Percentiles rank a stretch among this genome's conserved stretches.
Conservation (phyloP, 2,329 filamentous ascomycete genomes). For the Fusarium bulbicola region DNA sequence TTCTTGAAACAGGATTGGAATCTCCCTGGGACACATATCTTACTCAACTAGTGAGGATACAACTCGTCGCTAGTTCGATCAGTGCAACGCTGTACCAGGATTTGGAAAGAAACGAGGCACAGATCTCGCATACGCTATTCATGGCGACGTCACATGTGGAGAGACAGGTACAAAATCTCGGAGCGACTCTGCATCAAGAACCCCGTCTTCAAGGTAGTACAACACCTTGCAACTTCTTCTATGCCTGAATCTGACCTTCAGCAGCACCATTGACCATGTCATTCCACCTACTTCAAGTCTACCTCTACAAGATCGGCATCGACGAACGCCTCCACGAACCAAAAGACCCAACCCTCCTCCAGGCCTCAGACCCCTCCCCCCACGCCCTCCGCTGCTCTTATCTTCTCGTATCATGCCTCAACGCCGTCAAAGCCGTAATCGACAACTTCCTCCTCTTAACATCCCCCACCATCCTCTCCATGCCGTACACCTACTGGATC, state of each 20-base stretch:
- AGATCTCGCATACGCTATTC: neutral
- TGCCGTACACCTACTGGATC: conserved; percentile 14
- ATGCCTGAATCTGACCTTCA: neutral
- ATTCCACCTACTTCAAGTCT: conserved; percentile 1
- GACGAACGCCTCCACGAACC: neutral
- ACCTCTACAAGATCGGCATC: conserved; percentile 11
- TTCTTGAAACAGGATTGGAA: neutral
- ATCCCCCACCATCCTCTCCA: neutral
- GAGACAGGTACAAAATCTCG: conserved; percentile 3
- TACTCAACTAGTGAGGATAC: neutral
- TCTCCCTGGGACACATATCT: conserved; percentile 1
- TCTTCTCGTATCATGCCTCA: conserved; percentile 11
- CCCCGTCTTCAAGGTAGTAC: neutral
- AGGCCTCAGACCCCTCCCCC: neutral
- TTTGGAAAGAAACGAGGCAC: neutral
- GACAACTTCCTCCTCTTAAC: neutral
- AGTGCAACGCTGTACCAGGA: neutral
- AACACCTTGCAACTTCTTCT: neutral
- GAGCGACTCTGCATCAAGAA: neutral
- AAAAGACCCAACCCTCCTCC: neutral
- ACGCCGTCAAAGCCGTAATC: conserved; percentile 6
- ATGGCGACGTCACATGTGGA: conserved; percentile 4
- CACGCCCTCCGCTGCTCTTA: neutral
- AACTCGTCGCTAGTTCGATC: neutral
- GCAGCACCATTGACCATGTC: neutral